These are phyloP conservation scores for Aleurites moluccanus DNA, from an alignment of 441 rosid genomes.

Conservation along the genomic window DNA sequence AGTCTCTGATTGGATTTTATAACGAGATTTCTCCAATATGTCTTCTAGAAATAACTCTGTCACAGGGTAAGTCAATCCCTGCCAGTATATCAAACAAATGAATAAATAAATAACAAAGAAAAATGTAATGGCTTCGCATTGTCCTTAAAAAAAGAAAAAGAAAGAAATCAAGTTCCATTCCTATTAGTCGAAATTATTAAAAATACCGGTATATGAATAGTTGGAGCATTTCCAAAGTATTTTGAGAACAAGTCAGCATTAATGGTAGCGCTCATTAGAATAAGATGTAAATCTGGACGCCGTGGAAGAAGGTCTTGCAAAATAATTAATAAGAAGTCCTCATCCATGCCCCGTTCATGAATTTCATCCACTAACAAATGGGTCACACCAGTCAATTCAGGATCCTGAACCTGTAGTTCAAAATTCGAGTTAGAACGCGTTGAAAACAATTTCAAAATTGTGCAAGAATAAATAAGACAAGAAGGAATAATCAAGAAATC, in stretches of 20 bases:
- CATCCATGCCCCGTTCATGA: conserved; percentile 97
- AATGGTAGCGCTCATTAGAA: conserved; percentile 94
- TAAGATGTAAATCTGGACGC: conserved; percentile 79
- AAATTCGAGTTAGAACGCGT: conserved; percentile 18
- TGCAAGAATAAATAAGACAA: conserved; percentile 1
- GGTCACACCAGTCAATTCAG: conserved; percentile 71
- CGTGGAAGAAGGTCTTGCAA: conserved; percentile 86
- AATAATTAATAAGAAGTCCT: conserved; percentile 87
- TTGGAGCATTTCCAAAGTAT: conserved; percentile 75
- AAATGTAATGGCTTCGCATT: conserved; percentile 4
- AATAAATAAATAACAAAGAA: background rate
- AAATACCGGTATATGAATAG: conserved; percentile 75
- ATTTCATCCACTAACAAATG: conserved; percentile 97
- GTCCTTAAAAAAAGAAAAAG: conserved; percentile 5
- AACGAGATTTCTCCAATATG: conserved; percentile 71
- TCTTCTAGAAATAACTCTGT: conserved; percentile 82
- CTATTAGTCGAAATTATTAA: conserved; percentile 9
- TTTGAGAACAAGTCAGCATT: conserved; percentile 91
- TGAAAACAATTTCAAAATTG: conserved; percentile 9
- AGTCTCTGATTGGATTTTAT: conserved; percentile 55
- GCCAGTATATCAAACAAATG: conserved; percentile 25
- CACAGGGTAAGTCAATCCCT: conserved; percentile 94
- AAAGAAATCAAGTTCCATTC: background rate
- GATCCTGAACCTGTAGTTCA: conserved; percentile 78
- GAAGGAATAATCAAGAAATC: background rate